These are phyloP conservation scores for Byssochlamys sp. DNA, from an alignment of 2,329 filamentous ascomycete species.

Conservation along the genomic window DNA sequence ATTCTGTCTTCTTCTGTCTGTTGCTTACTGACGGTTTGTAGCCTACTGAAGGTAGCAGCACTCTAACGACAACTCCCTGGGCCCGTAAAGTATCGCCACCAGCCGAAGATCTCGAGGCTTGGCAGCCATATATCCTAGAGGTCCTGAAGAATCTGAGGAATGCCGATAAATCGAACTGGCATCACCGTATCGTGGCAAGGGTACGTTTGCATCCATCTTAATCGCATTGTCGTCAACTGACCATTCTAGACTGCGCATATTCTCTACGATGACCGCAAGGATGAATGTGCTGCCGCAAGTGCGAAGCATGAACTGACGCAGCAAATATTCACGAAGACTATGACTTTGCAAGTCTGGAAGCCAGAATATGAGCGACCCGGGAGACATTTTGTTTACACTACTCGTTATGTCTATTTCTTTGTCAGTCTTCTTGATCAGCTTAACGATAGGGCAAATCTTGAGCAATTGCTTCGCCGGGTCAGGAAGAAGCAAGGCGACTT, in stretches of 20 bases:
- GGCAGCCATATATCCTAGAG: conserved; percentile 53
- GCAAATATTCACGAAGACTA: conserved; percentile 87
- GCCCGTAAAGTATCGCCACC: conserved; percentile 43
- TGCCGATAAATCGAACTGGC: conserved; percentile 89
- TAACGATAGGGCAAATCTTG: conserved; percentile 64
- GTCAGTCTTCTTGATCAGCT: conserved; percentile 63
- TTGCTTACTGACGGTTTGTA: conserved; percentile 28
- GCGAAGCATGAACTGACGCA: conserved; percentile 71
- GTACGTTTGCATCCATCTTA: conserved; percentile 33
- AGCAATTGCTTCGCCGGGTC: conserved; percentile 67
- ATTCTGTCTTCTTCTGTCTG: conserved; percentile 16
- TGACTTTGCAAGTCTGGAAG: conserved; percentile 90
- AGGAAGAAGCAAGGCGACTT: conserved; percentile 72
- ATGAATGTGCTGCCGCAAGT: conserved; percentile 45
- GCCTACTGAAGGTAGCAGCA: conserved; percentile 39
- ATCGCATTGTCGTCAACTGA: conserved; percentile 23
- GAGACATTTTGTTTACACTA: conserved; percentile 83
- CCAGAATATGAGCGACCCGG: conserved; percentile 77
- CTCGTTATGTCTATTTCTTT: conserved; percentile 76
- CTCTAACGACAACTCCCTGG: conserved; percentile 46
- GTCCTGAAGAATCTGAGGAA: conserved; percentile 49
- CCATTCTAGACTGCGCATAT: conserved; percentile 46
- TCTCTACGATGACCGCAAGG: conserved; percentile 48
- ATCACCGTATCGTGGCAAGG: conserved; percentile 78
- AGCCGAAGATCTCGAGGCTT: conserved; percentile 40